phyloP scores from a whole-genome alignment of 2,329 filamentous ascomycete genomes.

The Fusarium sp. region DNA sequence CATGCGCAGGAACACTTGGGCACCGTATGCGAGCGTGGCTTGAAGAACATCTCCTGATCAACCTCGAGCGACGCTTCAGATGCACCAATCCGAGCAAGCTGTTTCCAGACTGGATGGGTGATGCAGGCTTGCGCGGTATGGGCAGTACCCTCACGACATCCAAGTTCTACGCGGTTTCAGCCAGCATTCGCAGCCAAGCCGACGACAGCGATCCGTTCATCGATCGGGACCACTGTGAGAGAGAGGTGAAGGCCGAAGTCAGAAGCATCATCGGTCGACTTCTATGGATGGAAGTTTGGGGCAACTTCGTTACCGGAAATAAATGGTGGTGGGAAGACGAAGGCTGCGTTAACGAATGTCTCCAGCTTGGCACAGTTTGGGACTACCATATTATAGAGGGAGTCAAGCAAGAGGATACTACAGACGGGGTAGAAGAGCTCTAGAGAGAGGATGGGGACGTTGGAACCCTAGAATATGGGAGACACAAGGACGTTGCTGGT shows the following conservation, averaged over 20 bases:
- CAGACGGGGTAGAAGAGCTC: slow-evolving; percentile 10
- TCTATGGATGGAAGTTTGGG: slow-evolving; percentile 75
- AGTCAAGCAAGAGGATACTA: slow-evolving; percentile 59
- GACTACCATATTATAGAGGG: slow-evolving; percentile 71
- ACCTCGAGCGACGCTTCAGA: slow-evolving; percentile 71
- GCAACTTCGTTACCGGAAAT: slow-evolving; percentile 63
- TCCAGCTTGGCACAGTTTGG: slow-evolving; percentile 69
- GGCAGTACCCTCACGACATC: slow-evolving; percentile 64
- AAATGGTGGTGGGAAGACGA: slow-evolving; percentile 76
- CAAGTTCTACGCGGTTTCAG: slow-evolving; percentile 64
- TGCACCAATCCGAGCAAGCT: slow-evolving; percentile 72
- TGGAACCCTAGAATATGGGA: slow-evolving; percentile 5
- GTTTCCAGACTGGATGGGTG: slow-evolving; percentile 71
- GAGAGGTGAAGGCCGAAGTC: slow-evolving; percentile 62
- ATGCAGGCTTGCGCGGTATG: slow-evolving; percentile 65
- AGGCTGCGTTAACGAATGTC: slow-evolving; percentile 69
- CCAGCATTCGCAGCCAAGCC: slow-evolving; percentile 45
- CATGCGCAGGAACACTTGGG: slow-evolving; percentile 69
- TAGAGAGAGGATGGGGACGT: background rate
- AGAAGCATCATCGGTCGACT: slow-evolving; percentile 68
- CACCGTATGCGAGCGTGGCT: slow-evolving; percentile 73
- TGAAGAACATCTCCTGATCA: slow-evolving; percentile 71
- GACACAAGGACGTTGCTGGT: slow-evolving; percentile 6
- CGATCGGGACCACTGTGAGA: slow-evolving; percentile 44
- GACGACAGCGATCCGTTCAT: slow-evolving; percentile 45